Evolutionary conservation across 1,139 yeast species (phyloP), one percentile per base, ranked within the genome.

Genomic region (Candida glucosophila): DNA sequence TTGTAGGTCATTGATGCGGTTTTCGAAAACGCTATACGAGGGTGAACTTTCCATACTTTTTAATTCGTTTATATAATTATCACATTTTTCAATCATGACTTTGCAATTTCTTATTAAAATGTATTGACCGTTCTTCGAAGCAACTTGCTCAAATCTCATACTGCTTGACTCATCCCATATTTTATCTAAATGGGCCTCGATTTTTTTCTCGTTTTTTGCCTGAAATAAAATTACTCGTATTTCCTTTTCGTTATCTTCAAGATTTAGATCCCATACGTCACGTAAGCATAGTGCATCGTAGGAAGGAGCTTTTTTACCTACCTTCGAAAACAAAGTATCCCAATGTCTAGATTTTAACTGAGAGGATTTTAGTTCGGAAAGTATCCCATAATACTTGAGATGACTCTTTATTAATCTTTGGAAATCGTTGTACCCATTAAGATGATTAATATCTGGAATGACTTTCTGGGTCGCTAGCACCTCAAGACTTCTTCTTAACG

Each of bases 31-130:
- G 9, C 55, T 54, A 47, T 58, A 80, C 38, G 71, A 73, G 0
- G 78, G 67, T 0, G 96, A 85, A 34, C 70, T 68, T 31, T 67
- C 73, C 86, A 88, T 85, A 6, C 92, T 74, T 0, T 62, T 43
- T 22, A 90, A 54, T 1, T 78, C 65, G 28, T 67, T 71, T 22
- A 83, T 43, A 42, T 85, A 81, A 22, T 70, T 77, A 4, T 64
- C 63, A 29, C 80, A 68, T 17, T 64, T 66, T 15, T 73, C 77
- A 34, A 82, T 71, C 3, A 85, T 41, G 0, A 40, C 43, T 26
- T 75, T 78, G 83, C 95, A 83, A 25, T 79, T 77, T 24, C 64
- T 70, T 5, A 88, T 70, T 17, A 86, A 58, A 4, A 71, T 53
- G 35, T 70, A 61, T 19, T 70, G 67, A 22, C 63, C 59, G 29